Evolutionary conservation across 1,139 yeast genomes (phyloP).

Genomic region (Candida sanyaensis): DNA sequence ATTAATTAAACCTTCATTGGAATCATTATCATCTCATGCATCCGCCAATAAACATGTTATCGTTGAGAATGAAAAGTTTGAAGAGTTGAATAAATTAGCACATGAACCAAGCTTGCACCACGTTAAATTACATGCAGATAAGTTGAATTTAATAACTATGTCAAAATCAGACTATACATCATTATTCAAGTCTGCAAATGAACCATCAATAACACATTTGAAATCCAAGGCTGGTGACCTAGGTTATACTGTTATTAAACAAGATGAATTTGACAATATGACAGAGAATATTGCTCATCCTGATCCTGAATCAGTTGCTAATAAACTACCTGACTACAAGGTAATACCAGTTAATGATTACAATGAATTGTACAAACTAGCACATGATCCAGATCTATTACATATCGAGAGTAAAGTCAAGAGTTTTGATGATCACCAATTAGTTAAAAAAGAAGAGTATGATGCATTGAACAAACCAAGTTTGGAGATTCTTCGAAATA

Average conservation of each 20-base stretch:
- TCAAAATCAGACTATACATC: slow-evolving; percentile 36
- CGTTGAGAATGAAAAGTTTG: slow-evolving; percentile 17
- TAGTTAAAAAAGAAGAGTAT: slow-evolving; percentile 18
- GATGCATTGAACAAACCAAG: slow-evolving; percentile 17
- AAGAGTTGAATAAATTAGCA: slow-evolving; percentile 24
- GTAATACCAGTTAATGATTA: slow-evolving; percentile 26
- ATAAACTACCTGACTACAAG: slow-evolving; percentile 11
- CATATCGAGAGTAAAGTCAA: slow-evolving; percentile 15
- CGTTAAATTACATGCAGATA: slow-evolving; percentile 38
- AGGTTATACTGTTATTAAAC: slow-evolving; percentile 23
- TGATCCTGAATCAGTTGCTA: slow-evolving; percentile 20
- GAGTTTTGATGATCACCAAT: slow-evolving; percentile 12
- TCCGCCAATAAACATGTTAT: slow-evolving; percentile 13
- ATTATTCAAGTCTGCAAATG: slow-evolving; percentile 35
- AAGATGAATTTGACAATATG: slow-evolving; percentile 20
- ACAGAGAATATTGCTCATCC: slow-evolving; percentile 21
- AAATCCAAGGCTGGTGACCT: slow-evolving; percentile 19
- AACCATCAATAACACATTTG: slow-evolving; percentile 31
- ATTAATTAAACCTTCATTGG: slow-evolving; percentile 23
- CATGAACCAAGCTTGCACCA: slow-evolving; percentile 34
- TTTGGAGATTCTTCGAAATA: slow-evolving; percentile 11
- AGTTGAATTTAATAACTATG: slow-evolving; percentile 35
- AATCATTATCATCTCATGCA: slow-evolving; percentile 23
- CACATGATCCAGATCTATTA: slow-evolving; percentile 13
- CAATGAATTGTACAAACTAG: slow-evolving; percentile 12